These are phyloP conservation scores for Epichloe baconii DNA, from an alignment of 2,329 filamentous ascomycete species.

Conservation along the genomic window DNA sequence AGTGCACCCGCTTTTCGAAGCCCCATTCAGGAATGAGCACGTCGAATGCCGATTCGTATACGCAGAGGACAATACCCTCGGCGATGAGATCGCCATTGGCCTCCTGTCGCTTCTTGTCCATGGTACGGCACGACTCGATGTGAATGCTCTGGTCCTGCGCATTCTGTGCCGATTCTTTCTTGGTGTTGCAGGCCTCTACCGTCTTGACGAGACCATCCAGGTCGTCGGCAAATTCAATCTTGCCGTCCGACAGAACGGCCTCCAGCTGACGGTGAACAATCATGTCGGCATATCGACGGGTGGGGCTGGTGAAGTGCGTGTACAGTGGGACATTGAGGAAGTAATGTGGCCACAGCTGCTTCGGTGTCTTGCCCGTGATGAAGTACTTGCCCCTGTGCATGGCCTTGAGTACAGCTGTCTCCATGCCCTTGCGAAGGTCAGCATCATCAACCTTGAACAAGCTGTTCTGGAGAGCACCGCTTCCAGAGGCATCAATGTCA, in stretches of 20 bases:
- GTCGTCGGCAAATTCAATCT: constrained; percentile 79
- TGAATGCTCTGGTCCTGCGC: constrained; percentile 98
- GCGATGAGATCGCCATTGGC: constrained; percentile 83
- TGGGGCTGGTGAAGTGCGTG: constrained; percentile 95
- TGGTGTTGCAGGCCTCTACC: constrained; percentile 91
- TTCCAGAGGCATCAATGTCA: constrained; percentile 79
- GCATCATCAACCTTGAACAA: constrained; percentile 84
- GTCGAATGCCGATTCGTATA: constrained; percentile 98
- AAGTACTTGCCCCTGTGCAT: constrained; percentile 97
- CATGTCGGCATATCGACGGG: constrained; percentile 86
- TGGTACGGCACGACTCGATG: constrained; percentile 89
- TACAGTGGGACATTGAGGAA: constrained; percentile 85
- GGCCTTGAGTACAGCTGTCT: constrained; percentile 85
- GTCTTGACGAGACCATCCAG: constrained; percentile 81
- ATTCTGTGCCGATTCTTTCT: constrained; percentile 96
- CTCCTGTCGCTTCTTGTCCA: constrained; percentile 84
- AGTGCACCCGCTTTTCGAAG: constrained; percentile 98
- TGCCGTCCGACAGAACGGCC: constrained; percentile 66
- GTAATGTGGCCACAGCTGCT: constrained; percentile 76
- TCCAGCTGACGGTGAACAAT: constrained; percentile 93
- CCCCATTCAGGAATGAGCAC: constrained; percentile 96
- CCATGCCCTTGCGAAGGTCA: constrained; percentile 92
- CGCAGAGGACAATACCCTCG: constrained; percentile 90
- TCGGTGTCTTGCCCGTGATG: constrained; percentile 64
- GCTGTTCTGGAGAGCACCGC: constrained; percentile 83